Conservation (phyloP, 208 protist genomes). For the Leptomonas seymouri region DNA sequence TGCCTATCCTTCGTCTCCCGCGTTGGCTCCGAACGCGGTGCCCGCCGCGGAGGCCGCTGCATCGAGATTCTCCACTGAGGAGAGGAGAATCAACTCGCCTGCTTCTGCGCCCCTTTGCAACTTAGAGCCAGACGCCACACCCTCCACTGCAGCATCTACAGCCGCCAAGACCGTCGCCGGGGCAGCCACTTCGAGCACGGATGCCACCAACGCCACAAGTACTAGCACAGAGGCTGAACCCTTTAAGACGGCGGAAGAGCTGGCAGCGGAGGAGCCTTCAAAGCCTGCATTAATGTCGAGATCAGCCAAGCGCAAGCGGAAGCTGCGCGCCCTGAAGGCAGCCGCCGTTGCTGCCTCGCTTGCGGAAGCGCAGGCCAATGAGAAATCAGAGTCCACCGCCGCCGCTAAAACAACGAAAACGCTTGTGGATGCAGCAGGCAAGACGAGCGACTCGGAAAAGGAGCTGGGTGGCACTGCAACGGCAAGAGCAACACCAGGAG, state of each 20-base stretch:
- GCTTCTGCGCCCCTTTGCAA: no score
- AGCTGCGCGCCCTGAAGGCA: conserved; percentile 23
- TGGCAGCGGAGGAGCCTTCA: conserved; percentile 8
- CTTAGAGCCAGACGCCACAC: no score
- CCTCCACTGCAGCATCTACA: no score
- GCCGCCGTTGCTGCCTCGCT: conserved; percentile 8
- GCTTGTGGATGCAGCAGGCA: neutral
- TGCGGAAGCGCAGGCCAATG: neutral
- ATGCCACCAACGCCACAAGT: no score
- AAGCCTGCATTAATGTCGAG: conserved; percentile 8
- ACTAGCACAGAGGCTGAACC: neutral
- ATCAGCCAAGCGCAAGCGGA: conserved; percentile 33
- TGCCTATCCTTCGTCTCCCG: neutral
- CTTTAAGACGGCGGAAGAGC: neutral
- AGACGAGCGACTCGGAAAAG: neutral
- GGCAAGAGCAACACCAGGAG: neutral
- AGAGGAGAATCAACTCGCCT: no score
- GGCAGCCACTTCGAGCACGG: no score
- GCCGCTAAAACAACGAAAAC: neutral
- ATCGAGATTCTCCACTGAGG: no score
- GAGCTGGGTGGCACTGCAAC: neutral
- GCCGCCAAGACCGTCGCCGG: no score
- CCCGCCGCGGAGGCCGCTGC: no score
- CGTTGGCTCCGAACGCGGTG: neutral
- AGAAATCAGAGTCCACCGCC: neutral